Evolutionary conservation across 2,329 filamentous ascomycete species (phyloP).

Genomic region (Penicillium aurantiogriseum): DNA sequence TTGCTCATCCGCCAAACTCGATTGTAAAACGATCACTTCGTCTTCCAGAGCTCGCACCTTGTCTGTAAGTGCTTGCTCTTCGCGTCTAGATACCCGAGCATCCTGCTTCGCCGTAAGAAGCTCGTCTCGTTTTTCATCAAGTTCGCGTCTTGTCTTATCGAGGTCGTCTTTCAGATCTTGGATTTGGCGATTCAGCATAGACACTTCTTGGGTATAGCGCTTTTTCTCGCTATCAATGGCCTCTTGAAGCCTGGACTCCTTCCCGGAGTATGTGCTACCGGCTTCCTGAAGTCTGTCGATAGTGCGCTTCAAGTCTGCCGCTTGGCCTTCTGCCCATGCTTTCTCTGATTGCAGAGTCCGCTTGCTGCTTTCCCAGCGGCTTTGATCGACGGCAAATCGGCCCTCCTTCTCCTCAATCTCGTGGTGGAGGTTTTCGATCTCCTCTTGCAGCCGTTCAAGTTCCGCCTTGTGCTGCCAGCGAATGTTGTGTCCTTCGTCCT

Average conservation of each 20-base stretch:
- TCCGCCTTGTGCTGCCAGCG: constrained; percentile 55
- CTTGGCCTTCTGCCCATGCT: constrained; percentile 66
- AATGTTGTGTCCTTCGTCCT: constrained; percentile 62
- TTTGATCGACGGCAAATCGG: constrained; percentile 67
- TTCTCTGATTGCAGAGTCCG: constrained; percentile 65
- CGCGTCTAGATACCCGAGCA: constrained; percentile 65
- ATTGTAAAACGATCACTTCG: constrained; percentile 71
- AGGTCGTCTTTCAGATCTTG: constrained; percentile 71
- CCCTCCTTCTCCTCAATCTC: constrained; percentile 69
- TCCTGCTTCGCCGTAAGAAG: constrained; percentile 66
- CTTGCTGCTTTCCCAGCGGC: constrained; percentile 69
- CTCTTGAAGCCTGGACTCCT: constrained; percentile 66
- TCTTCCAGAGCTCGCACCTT: constrained; percentile 70
- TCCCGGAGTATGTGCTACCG: constrained; percentile 65
- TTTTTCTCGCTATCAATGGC: constrained; percentile 69
- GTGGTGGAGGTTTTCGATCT: constrained; percentile 61
- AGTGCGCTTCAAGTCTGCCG: constrained; percentile 65
- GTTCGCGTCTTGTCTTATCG: constrained; percentile 61
- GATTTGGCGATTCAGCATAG: constrained; percentile 68
- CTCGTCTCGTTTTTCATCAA: constrained; percentile 66
- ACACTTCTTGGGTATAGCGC: constrained; percentile 70
- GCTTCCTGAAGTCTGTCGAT: constrained; percentile 68
- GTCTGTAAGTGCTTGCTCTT: constrained; percentile 61
- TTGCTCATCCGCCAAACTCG: constrained; percentile 63
- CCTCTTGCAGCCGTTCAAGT: constrained; percentile 54